phyloP scores from a whole-genome alignment of 2,329 filamentous ascomycete species.

The Fusarium sp. region DNA sequence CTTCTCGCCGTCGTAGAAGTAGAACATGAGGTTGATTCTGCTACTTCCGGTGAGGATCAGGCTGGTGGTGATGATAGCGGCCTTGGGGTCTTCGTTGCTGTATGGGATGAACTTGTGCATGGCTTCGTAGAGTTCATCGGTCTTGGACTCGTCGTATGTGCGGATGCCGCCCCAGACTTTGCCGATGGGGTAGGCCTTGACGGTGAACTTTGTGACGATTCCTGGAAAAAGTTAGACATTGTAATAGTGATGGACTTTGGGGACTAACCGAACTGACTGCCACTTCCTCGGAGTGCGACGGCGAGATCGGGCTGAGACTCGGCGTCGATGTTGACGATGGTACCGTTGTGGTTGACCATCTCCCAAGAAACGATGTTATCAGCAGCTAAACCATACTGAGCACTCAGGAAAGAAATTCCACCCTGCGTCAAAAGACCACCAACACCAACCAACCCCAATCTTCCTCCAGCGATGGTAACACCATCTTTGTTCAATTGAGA shows the following conservation, averaged over 20 bases:
- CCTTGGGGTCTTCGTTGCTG: constrained; percentile 16
- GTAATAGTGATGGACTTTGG: too few species aligned
- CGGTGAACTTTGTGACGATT: constrained; percentile 7
- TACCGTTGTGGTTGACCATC: constrained; percentile 17
- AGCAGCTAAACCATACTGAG: constrained; percentile 22
- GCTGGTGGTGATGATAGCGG: constrained; percentile 1
- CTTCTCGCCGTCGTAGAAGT: constrained; percentile 19
- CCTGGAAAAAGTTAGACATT: background rate
- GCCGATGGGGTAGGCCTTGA: background rate
- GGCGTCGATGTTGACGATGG: constrained; percentile 7
- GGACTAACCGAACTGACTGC: constrained; percentile 14
- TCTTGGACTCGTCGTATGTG: constrained; percentile 2
- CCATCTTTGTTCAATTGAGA: background rate
- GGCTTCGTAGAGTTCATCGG: constrained; percentile 12
- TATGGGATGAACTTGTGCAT: constrained; percentile 23
- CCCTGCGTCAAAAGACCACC: constrained; percentile 13
- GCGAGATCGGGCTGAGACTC: constrained; percentile 17
- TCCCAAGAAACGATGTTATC: constrained; percentile 24
- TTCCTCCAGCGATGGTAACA: constrained; percentile 8
- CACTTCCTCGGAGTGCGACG: constrained; percentile 15
- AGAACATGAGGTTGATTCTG: constrained; percentile 3
- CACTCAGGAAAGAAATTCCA: constrained; percentile 22
- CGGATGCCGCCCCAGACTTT: constrained; percentile 23
- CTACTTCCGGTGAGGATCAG: background rate
- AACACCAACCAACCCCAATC: constrained; percentile 22